Percentiles rank a stretch among this genome's conserved stretches.
Conservation (phyloP, 176 grass and related monocot genomes). For the Leersia perrieri region DNA sequence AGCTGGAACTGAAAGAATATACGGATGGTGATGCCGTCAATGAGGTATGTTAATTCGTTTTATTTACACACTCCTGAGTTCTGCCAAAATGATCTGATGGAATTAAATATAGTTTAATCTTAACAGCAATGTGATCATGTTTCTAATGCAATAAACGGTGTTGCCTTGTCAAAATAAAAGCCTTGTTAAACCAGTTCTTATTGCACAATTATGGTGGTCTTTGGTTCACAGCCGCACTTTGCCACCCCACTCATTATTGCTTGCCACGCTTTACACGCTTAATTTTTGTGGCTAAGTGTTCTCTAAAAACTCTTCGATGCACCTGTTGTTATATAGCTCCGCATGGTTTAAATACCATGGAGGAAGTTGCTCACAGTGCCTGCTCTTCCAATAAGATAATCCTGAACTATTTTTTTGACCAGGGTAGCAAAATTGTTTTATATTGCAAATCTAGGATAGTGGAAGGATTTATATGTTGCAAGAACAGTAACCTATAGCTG, state of each 20-base stretch:
- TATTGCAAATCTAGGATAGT: background rate
- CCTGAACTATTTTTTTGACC: background rate
- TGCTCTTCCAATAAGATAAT: background rate
- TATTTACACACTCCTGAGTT: background rate
- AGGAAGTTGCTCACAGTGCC: background rate
- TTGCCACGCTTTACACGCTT: no score
- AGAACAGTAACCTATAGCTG: background rate
- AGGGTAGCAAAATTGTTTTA: background rate
- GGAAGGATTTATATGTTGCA: background rate
- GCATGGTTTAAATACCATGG: background rate
- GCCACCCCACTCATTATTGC: no score
- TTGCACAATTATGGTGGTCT: no score
- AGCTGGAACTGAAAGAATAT: background rate
- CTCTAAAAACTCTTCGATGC: background rate
- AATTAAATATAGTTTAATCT: background rate
- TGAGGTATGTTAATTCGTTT: slow-evolving; percentile 18
- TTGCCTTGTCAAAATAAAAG: background rate
- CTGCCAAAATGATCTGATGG: background rate
- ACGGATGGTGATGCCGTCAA: background rate
- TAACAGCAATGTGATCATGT: background rate
- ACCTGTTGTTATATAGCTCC: background rate
- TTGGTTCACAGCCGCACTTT: no score
- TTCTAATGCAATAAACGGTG: background rate
- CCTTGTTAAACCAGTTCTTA: background rate
- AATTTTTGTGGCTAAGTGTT: no score